Percentiles rank a stretch among this genome's conserved stretches.
Conservation (phyloP, 2,329 filamentous ascomycete species). For the Talaromyces sp. region DNA sequence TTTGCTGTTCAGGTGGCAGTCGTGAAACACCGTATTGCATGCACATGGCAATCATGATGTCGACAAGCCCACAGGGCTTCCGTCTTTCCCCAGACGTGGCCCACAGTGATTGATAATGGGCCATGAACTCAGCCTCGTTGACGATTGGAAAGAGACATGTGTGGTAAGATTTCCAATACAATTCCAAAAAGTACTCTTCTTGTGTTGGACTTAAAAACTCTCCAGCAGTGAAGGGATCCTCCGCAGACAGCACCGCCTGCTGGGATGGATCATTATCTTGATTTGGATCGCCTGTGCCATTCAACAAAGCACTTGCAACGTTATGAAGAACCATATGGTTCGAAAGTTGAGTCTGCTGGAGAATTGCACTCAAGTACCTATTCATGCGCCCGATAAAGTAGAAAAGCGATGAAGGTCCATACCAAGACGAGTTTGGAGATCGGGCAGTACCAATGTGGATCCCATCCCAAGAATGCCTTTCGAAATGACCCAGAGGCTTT, state of each 20-base stretch:
- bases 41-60: conserved; percentile 24
- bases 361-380: conserved; percentile 1
- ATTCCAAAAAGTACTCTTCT: conserved; percentile 24
- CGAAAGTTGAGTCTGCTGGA: neutral
- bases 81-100: conserved; percentile 11
- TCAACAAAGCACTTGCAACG: conserved; percentile 1
- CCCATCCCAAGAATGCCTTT: neutral
- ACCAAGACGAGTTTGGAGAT: conserved; percentile 10
- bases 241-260: neutral
- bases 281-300: neutral
- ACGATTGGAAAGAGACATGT: conserved; percentile 25
- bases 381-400: conserved; percentile 9
- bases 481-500: neutral
- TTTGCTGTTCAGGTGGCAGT: conserved; percentile 13
- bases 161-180: conserved; percentile 26
- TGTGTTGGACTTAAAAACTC: conserved; percentile 15
- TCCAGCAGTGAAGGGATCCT: neutral
- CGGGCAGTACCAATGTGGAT: conserved; percentile 5
- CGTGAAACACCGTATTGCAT: conserved; percentile 23
- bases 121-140: conserved; percentile 22
- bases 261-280: neutral
- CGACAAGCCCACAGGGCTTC: conserved; percentile 20
- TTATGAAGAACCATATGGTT: conserved; percentile 5
- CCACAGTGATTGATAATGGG: conserved; percentile 23
- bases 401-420: conserved; percentile 9